Conservation (phyloP, 352 stramenopile species). For the Phytophthora sp. region DNA sequence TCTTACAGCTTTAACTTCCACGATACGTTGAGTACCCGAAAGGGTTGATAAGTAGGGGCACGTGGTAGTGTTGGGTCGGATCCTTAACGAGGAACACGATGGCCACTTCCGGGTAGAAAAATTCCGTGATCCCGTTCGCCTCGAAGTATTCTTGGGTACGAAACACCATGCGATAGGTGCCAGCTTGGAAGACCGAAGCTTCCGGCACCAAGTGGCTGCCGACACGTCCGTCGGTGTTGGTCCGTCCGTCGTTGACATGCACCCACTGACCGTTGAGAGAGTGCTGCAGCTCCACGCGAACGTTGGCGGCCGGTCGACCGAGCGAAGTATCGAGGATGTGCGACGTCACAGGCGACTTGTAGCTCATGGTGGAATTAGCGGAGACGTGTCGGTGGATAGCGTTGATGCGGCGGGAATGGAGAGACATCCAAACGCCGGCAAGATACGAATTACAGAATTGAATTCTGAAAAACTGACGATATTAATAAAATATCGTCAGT, state of each 20-base stretch:
- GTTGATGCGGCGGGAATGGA: slow-evolving; percentile 19
- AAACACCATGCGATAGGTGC: slow-evolving; percentile 86
- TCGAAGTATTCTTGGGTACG: slow-evolving; percentile 85
- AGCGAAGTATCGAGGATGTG: slow-evolving; percentile 89
- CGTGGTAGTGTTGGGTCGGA: slow-evolving; percentile 84
- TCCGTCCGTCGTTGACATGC: slow-evolving; percentile 51
- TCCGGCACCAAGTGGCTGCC: slow-evolving; percentile 53
- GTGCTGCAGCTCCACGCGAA: slow-evolving; percentile 74
- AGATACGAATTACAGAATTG: slow-evolving; percentile 5
- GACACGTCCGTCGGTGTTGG: slow-evolving; percentile 79
- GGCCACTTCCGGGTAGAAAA: slow-evolving; percentile 88
- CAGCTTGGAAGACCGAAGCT: slow-evolving; percentile 41
- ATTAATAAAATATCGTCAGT: background rate
- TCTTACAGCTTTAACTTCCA: slow-evolving; percentile 57
- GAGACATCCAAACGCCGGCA: slow-evolving; percentile 10
- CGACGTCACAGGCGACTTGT: slow-evolving; percentile 82
- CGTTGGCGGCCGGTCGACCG: slow-evolving; percentile 68
- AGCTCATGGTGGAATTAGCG: slow-evolving; percentile 33
- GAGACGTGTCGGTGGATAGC: slow-evolving; percentile 30
- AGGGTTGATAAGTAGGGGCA: slow-evolving; percentile 89
- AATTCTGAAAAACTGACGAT: too few relatives aligned
- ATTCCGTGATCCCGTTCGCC: slow-evolving; percentile 60
- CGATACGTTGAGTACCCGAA: slow-evolving; percentile 92
- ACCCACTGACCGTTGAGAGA: slow-evolving; percentile 46
- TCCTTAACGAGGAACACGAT: slow-evolving; percentile 84